Percentiles rank a stretch among this genome's conserved stretches.
phyloP scores from a whole-genome alignment of 2,329 filamentous ascomycete species.

The Colletotrichum echinochloae region DNA sequence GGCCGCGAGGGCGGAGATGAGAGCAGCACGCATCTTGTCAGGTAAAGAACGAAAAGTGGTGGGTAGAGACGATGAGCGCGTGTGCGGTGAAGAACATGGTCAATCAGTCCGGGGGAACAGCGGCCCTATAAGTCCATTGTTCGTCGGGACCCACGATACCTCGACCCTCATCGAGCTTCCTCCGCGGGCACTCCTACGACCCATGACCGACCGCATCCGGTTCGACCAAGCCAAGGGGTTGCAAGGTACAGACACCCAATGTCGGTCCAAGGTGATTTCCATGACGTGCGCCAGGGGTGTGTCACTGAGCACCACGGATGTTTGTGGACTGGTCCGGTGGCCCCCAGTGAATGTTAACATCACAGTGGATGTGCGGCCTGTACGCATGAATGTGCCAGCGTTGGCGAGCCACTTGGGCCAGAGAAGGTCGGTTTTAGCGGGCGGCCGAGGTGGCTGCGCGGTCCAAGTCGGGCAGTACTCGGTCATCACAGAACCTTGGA shows the following conservation, averaged over 20 bases:
- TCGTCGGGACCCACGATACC: constrained; percentile 8
- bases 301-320: not conserved
- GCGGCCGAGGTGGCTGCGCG: constrained; percentile 11
- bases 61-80: constrained; percentile 15
- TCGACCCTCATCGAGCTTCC: not conserved
- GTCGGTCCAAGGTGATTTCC: constrained; percentile 8
- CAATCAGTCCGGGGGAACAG: not conserved
- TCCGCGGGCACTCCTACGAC: not conserved
- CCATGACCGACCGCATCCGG: constrained; percentile 27
- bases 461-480: constrained; percentile 28
- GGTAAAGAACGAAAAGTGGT: constrained; percentile 31
- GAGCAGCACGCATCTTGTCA: constrained; percentile 45
- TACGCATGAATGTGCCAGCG: constrained; percentile 14
- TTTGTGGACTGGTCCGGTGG: not conserved
- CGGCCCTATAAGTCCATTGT: constrained; percentile 32
- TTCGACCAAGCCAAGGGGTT: constrained; percentile 16
- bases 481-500: constrained; percentile 22
- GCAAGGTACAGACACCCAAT: constrained; percentile 2
- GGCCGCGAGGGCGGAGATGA: constrained; percentile 48
- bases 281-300: constrained; percentile 39
- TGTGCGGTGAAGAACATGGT: constrained; percentile 3
- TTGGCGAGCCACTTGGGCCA: constrained; percentile 7
- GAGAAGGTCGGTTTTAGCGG: constrained; percentile 26
- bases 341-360: constrained; percentile 16
- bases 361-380: not conserved